Evolutionary conservation across 2,329 filamentous ascomycete genomes (phyloP).

Genomic region (Pseudogymnoascus sp.): DNA sequence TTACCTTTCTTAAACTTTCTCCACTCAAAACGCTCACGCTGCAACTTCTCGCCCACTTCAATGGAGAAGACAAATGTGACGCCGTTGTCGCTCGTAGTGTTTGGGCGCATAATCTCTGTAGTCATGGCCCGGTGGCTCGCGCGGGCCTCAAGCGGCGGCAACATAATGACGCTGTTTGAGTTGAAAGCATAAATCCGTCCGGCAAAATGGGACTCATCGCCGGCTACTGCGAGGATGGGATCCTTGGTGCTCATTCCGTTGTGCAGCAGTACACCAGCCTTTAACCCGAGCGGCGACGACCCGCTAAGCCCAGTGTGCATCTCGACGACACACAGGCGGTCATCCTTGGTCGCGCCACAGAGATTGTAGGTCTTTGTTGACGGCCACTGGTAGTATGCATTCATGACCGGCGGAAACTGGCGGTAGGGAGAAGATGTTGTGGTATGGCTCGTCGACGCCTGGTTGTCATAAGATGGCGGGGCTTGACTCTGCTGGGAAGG

Average conservation of each 20-base stretch:
- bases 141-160: conserved; percentile 9
- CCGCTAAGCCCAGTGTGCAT: conserved; percentile 17
- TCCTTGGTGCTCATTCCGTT: conserved; percentile 17
- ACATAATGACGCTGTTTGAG: conserved; percentile 12
- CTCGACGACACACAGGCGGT: conserved; percentile 17
- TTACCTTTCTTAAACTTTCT: conserved; percentile 14
- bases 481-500: neutral
- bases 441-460: neutral
- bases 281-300: conserved; percentile 12
- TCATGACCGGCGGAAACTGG: conserved; percentile 21
- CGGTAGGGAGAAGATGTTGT: neutral
- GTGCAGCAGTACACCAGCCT: conserved; percentile 17
- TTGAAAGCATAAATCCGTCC: conserved; percentile 1
- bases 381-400: conserved; percentile 17
- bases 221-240: conserved; percentile 16
- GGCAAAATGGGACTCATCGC: conserved; percentile 11
- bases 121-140: neutral
- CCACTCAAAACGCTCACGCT: conserved; percentile 19
- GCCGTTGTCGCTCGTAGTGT: conserved; percentile 4
- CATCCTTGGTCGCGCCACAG: conserved; percentile 10
- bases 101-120: conserved; percentile 13
- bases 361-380: conserved; percentile 14
- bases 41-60: conserved; percentile 13
- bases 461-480: neutral
- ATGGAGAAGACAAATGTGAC: conserved; percentile 15